A percentile compares a stretch with the other conserved stretches of the same genome.
Conservation (phyloP, 1,139 yeast species). For the Taiozyma onychis region DNA sequence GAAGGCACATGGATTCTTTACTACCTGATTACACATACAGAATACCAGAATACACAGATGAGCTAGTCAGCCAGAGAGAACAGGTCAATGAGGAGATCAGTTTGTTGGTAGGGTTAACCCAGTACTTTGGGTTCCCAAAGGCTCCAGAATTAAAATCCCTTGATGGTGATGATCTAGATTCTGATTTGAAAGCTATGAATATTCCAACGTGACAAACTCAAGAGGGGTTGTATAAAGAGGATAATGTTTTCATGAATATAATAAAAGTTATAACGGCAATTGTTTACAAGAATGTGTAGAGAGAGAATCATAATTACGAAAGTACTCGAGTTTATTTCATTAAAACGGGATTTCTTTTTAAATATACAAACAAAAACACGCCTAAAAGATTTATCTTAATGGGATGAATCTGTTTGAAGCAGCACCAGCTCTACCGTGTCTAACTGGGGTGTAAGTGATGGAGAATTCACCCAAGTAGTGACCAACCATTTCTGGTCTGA, state of each 20-base stretch:
- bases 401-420: conserved; percentile 86
- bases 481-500: conserved; percentile 99
- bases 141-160: conserved; percentile 52
- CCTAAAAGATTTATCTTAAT: conserved; percentile 35
- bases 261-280: not conserved
- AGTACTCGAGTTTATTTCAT: conserved; percentile 8
- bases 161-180: conserved; percentile 54
- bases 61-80: conserved; percentile 32
- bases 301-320: no score
- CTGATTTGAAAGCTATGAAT: conserved; percentile 39
- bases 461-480: conserved; percentile 99
- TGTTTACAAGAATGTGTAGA: no score
- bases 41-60: conserved; percentile 29
- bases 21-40: conserved; percentile 41
- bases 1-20: conserved; percentile 76
- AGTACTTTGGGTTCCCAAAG: conserved; percentile 56
- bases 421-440: conserved; percentile 97
- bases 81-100: conserved; percentile 48
- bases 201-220: conserved; percentile 3
- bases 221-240: not conserved
- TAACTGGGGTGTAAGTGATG: conserved; percentile 98
- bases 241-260: conserved; percentile 3
- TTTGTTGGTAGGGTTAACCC: conserved; percentile 46
- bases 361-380: conserved; percentile 10
- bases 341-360: conserved; percentile 12